Evolutionary conservation across 2,329 filamentous ascomycete genomes (phyloP), one percentile per base, ranked within the genome.

Genomic region (Epichloe coenophiala): DNA sequence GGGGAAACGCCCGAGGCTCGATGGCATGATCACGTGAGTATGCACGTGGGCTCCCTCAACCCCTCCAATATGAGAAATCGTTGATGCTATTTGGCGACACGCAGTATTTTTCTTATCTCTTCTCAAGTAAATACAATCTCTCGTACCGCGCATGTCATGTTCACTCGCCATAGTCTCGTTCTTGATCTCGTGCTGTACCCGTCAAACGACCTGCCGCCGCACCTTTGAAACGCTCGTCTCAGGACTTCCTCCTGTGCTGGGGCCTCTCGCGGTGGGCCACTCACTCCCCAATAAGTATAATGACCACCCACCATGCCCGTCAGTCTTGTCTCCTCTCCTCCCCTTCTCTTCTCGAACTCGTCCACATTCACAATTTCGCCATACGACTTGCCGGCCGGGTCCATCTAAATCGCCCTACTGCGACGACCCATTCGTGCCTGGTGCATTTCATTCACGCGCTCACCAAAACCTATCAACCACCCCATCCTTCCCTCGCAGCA

Each of bases 211-310:
- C 15, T 17, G 36, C 45, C 36, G 35, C 47, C n/a, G 42, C 52
- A 49, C 21, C 35, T 27, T 38, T 54, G 53, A 56, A 54, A 56
- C 48, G 40, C 11, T 19, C 53, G 53, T 56, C 54, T 54, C 54
- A 55, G 54, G 47, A 47, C 35, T 15, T 23, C 46, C 52, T 54
- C 53, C 42, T 42, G 44, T 50, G 51, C 43, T 44, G 21, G 51
- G 38, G 39, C 47, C 51, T 48, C 47, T 33, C 13, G 15, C 13
- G 35, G 39, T 43, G 47, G 47, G 47, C 33, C 45, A 27, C 40
- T 17, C 19, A 27, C 44, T 17, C 19, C 23, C 39, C 35, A 49
- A 45, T 17, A 48, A 38, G 21, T 13, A 42, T 17, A 8, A 31
- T 12, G 19, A 27, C 33, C 19, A 17, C 33, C n/a, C n/a, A 15